Evolutionary conservation across 306 rosid species (phyloP).

Genomic region (Prunus campanulata): DNA sequence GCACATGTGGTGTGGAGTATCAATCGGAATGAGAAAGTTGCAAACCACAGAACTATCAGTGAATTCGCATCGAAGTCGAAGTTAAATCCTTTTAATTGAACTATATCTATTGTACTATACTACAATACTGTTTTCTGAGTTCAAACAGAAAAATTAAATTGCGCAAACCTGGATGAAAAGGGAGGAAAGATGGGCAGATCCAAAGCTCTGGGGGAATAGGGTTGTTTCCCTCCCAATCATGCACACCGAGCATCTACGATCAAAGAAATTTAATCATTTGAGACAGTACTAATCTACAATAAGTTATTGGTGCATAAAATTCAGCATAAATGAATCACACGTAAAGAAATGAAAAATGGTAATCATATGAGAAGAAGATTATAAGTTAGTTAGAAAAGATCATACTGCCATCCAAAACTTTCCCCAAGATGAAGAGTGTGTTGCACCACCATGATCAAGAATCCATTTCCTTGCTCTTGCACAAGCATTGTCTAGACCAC

Average conservation of each 20-base stretch:
- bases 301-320: too few relatives aligned
- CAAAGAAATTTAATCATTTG: background rate
- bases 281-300: background rate
- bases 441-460: slow-evolving; percentile 55
- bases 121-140: background rate
- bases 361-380: background rate
- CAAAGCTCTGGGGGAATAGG: slow-evolving; percentile 83
- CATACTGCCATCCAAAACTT: slow-evolving; percentile 74
- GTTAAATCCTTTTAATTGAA: background rate
- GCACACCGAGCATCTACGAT: slow-evolving; percentile 54
- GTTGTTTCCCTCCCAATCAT: slow-evolving; percentile 62
- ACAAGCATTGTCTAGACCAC: slow-evolving; percentile 57
- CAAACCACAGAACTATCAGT: background rate
- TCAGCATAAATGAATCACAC: too few relatives aligned
- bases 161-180: slow-evolving; percentile 55
- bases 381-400: background rate
- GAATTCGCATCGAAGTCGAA: background rate
- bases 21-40: background rate
- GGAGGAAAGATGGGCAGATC: slow-evolving; percentile 62
- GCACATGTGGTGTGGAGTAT: background rate
- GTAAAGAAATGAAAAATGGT: too few relatives aligned
- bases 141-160: background rate
- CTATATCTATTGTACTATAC: background rate
- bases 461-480: slow-evolving; percentile 67
- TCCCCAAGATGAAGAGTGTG: slow-evolving; percentile 74